These are phyloP conservation scores for Ceratocystis eucalypticola DNA, from an alignment of 2,329 filamentous ascomycete genomes.

Conservation along the genomic window DNA sequence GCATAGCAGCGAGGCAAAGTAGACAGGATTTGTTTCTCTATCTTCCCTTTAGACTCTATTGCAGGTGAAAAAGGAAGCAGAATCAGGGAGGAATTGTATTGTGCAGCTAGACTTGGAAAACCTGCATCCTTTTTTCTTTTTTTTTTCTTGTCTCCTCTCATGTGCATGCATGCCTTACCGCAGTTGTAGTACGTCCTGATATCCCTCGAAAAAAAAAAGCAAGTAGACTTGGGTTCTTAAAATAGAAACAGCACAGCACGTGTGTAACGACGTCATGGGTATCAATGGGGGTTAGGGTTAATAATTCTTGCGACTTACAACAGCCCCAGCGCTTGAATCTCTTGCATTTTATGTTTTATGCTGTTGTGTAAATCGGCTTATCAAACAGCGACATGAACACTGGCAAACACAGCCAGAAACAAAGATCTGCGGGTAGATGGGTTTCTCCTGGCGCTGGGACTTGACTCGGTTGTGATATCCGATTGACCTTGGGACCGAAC, in stretches of 20 bases:
- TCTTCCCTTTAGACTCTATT: neutral
- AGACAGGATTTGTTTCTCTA: too few relatives aligned
- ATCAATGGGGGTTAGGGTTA: neutral
- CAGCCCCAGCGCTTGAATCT: neutral
- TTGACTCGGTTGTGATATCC: too few relatives aligned
- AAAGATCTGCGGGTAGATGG: neutral
- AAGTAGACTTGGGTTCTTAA: neutral
- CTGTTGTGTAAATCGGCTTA: neutral
- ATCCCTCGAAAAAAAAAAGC: neutral
- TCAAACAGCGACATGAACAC: neutral
- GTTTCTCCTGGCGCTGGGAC: neutral
- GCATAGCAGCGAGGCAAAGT: too few relatives aligned
- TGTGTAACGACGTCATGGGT: neutral
- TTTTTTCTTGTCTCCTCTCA: neutral
- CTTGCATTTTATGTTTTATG: too few relatives aligned
- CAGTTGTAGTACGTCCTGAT: too few relatives aligned
- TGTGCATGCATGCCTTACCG: too few relatives aligned
- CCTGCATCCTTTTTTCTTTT: neutral
- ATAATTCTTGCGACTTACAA: neutral
- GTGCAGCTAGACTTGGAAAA: neutral
- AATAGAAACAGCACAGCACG: neutral
- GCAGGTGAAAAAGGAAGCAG: neutral
- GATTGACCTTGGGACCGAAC: too few relatives aligned
- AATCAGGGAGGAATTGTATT: neutral
- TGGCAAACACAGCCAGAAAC: neutral